These are phyloP conservation scores for Eucommia ulmoides DNA, from an alignment of 257 asterid genomes.

Conservation along the genomic window DNA sequence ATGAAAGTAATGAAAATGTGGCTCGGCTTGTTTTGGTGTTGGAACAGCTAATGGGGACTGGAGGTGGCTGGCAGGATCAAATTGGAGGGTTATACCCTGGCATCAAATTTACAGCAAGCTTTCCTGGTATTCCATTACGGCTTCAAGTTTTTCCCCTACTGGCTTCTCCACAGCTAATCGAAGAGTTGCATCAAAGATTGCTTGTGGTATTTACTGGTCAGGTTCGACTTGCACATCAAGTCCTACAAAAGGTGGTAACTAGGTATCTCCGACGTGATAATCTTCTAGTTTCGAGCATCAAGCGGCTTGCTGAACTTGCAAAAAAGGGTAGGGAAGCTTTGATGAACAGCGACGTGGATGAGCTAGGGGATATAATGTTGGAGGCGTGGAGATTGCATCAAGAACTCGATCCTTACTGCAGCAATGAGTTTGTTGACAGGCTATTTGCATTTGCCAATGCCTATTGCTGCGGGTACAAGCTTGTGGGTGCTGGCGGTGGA, in stretches of 20 bases:
- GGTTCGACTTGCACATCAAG: slow-evolving; percentile 92
- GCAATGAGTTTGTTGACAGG: slow-evolving; percentile 73
- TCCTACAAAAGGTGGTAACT: slow-evolving; percentile 89
- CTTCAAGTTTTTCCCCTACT: slow-evolving; percentile 77
- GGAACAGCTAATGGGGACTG: slow-evolving; percentile 97
- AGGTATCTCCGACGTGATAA: slow-evolving; percentile 86
- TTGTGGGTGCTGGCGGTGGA: slow-evolving; percentile 98
- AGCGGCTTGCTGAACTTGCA: slow-evolving; percentile 79
- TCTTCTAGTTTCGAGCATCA: slow-evolving; percentile 81
- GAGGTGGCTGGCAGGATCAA: slow-evolving; percentile 99
- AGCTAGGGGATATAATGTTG: slow-evolving; percentile 58
- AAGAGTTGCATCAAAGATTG: slow-evolving; percentile 70
- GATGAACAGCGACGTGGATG: slow-evolving; percentile 72
- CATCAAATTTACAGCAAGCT: slow-evolving; percentile 72
- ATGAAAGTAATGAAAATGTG: slow-evolving; percentile 74
- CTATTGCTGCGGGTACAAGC: slow-evolving; percentile 78
- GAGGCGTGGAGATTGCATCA: slow-evolving; percentile 98
- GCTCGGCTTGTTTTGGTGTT: slow-evolving; percentile 73
- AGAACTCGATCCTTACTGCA: slow-evolving; percentile 94
- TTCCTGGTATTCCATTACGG: slow-evolving; percentile 79
- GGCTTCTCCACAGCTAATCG: slow-evolving; percentile 53
- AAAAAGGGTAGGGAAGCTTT: slow-evolving; percentile 83
- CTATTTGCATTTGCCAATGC: slow-evolving; percentile 55
- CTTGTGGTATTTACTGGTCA: slow-evolving; percentile 87
- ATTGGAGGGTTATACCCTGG: slow-evolving; percentile 96